Base-by-base conservation (phyloP, 1,284 basidiomycete species). In the Phlebopus sp. region DNA sequence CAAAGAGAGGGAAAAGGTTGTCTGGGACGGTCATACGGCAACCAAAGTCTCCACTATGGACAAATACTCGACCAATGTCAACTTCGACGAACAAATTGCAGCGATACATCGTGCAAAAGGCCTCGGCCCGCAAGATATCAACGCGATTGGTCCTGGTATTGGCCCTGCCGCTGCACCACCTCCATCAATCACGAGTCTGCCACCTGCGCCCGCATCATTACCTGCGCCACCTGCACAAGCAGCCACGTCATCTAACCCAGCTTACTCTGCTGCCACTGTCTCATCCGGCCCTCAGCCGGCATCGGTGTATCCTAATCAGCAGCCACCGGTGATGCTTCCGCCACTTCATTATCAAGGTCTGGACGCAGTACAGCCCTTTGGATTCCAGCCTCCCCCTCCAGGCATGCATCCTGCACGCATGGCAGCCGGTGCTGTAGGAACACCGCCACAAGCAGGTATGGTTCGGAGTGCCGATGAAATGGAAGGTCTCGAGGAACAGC, bases 11-110 rank as follows among this genome's bases (percentile, higher is more conserved):
- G 93, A 95, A 69, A 94, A 90, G 68, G 88, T 91, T 55, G 87
- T 95, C 49, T 97, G 94, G 93, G 93, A 97, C 68, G 94, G 93
- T 60, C 93, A 96, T 68, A 93, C 92, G 2, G 87, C 90, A 42
- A 89, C 90, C 43, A 95, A 93, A 68, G 84, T 86, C 38, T 84
- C 83, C 59, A 94, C 91, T 1, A 75, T 93, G 60, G 86, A 92
- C 74, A 92, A 91, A 57, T 97, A 87, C 75, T 92, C 92, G 48
- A 84, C 84, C 13, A 88, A 87, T 55, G 92, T 90, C 72, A 92
- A 90, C 64, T 84, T 96, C 63, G 92, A 97, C 70, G 92, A 96
- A 62, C 92, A 96, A 66, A 96, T 97, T 67, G 90, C 91, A 37
- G 91, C 92, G 40, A 90, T 96, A 51, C 92, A 95, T 70, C 86